Base-by-base conservation (phyloP, 1,284 basidiomycete species). In the Ceratobasidium sp. region DNA sequence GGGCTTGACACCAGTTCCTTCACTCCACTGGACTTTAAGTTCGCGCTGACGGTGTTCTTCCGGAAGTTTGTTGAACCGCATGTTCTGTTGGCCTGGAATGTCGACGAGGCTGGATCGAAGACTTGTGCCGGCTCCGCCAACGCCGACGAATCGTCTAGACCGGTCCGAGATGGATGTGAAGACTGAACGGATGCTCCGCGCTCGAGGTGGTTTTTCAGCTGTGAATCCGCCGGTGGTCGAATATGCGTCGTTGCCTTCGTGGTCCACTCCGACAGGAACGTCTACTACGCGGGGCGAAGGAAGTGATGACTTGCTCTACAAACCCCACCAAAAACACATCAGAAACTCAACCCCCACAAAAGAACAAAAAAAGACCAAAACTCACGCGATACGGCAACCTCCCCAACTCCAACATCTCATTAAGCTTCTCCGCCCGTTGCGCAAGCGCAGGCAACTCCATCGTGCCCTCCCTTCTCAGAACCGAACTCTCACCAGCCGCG, bases 361-460 rank as follows among this genome's bases (percentile, higher is more conserved):
- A 13, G 15, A 66, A 53, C 49, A 44, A 39, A 67, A 39, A 53
- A 20, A 46, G 26, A 20, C 55, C 40, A 9, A 64, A 70, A 46
- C 72, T 69, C 20, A 78, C 79, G 79, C 88, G 83, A 81, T 90
- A 87, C 26, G 90, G 89, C 77, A 88, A 85, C 67, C 87, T 86
- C 0, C 90, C 90, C 70, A 86, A 87, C 80, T 89, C 88, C n/a
- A 91, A 84, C 82, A 90, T 85, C 33, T 84, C 83, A 49, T 86
- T 85, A 53, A 91, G 84, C 58, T 85, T 83, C 72, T 86, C 86
- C 6, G 90, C 90, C n/a, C 90, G 87, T 51, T 86, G 85, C 13
- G 87, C 87, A n/a, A 91, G 87, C 33, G 88, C 86, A 1, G 89
- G 89, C 26, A 91, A 84, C 53, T 89, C 87, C 18, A 87, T 84